phyloP scores from a whole-genome alignment of 495 filamentous ascomycete genomes.

The Bacidia gigantensis region DNA sequence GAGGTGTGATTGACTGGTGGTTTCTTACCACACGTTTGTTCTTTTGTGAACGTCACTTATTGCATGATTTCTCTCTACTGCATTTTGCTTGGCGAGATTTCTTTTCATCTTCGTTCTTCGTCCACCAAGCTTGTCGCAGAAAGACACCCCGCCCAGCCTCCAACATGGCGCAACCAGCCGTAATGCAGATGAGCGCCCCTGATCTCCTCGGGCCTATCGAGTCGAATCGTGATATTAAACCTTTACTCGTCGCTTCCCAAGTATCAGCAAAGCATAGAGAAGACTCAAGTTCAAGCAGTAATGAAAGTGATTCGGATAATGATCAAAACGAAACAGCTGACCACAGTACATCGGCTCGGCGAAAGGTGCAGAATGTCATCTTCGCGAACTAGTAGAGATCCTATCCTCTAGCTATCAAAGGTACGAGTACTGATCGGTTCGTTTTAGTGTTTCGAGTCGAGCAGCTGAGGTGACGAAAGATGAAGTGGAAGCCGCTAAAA shows the following conservation, averaged over 20 bases:
- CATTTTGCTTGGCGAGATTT: too few species aligned
- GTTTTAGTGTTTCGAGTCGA: constrained; percentile 29
- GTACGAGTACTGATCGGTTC: neutral
- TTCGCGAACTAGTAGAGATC: constrained; percentile 4
- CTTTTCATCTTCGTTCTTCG: too few species aligned
- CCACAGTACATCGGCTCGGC: neutral
- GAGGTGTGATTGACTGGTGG: neutral
- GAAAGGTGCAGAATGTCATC: neutral
- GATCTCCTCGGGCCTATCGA: neutral
- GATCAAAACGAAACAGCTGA: neutral
- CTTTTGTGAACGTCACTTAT: neutral
- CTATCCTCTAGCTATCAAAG: neutral
- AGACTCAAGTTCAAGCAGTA: neutral
- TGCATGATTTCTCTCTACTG: too few species aligned
- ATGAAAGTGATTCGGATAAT: neutral
- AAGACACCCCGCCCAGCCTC: neutral
- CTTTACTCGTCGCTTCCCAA: neutral
- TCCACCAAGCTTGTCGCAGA: too few species aligned
- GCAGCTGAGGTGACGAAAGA: constrained; percentile 24
- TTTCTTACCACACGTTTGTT: neutral
- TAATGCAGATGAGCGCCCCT: neutral
- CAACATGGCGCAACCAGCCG: neutral
- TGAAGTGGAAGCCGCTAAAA: constrained; percentile 18
- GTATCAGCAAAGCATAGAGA: neutral
- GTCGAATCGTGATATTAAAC: neutral